Conservation (phyloP, 805 yeast species). For the Ogataea nitratoaversa region DNA sequence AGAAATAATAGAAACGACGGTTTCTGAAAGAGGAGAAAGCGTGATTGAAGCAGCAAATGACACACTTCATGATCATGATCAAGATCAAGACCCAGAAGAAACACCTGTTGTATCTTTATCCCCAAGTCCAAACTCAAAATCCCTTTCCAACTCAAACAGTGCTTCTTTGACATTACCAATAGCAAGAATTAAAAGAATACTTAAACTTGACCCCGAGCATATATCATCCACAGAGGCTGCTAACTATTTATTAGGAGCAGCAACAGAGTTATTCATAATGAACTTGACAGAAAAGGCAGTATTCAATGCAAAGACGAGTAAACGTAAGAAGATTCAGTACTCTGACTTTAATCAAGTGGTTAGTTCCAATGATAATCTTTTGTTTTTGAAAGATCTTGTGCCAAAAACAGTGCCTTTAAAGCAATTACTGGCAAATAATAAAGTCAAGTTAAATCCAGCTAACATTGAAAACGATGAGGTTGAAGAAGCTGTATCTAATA, state of each 20-base stretch:
- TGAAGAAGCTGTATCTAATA: too few species aligned
- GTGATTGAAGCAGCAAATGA: too few species aligned
- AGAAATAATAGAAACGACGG: neutral
- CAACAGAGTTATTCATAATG: conserved; percentile 71
- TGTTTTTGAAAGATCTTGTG: conserved; percentile 61
- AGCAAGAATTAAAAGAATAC: conserved; percentile 63
- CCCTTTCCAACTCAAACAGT: too few species aligned
- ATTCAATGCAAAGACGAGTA: conserved; percentile 56
- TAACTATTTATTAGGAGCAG: conserved; percentile 71
- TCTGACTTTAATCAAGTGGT: conserved; percentile 68
- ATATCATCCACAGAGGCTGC: conserved; percentile 64
- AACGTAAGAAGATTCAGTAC: conserved; percentile 66
- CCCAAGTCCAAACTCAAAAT: neutral
- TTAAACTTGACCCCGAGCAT: conserved; percentile 74
- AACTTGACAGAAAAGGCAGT: conserved; percentile 69
- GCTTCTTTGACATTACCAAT: conserved; percentile 45
- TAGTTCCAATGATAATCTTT: conserved; percentile 50
- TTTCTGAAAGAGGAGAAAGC: neutral
- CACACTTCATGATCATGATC: too few species aligned
- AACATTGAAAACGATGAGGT: conserved; percentile 5
- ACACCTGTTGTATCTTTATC: neutral
- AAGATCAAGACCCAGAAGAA: neutral
- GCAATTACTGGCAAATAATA: conserved; percentile 41
- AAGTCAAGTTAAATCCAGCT: conserved; percentile 26
- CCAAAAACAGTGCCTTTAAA: conserved; percentile 56